Percentiles rank a stretch among this genome's conserved stretches.
Conservation (phyloP, 2,329 filamentous ascomycete species). For the Mycogone perniciosa region DNA sequence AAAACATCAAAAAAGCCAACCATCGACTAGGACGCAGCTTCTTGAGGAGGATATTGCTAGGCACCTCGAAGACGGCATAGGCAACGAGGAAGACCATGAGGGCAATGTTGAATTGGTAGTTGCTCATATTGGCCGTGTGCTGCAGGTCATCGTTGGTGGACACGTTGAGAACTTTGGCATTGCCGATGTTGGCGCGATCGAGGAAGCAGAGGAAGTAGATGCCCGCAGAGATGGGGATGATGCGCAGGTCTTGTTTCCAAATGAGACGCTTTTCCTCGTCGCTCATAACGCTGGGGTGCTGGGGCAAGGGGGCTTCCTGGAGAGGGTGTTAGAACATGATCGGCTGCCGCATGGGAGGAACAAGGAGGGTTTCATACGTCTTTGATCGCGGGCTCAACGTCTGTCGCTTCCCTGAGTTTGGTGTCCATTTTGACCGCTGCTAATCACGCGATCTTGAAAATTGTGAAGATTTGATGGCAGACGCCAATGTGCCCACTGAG, state of each 20-base stretch:
- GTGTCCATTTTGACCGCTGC: constrained; percentile 3
- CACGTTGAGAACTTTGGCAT: constrained; percentile 60
- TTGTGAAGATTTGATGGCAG: not conserved
- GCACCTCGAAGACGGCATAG: constrained; percentile 56
- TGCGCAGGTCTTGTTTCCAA: constrained; percentile 55
- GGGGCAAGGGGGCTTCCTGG: constrained; percentile 7
- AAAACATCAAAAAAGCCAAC: constrained; percentile 59
- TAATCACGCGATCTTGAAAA: not conserved
- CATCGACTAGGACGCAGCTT: constrained; percentile 56
- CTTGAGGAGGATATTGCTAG: constrained; percentile 61
- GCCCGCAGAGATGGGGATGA: constrained; percentile 55
- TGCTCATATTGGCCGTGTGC: constrained; percentile 53
- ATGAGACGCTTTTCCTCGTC: constrained; percentile 36
- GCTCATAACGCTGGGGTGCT: constrained; percentile 18
- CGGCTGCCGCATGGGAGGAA: not conserved
- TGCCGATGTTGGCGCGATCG: constrained; percentile 63
- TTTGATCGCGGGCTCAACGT: constrained; percentile 6
- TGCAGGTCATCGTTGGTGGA: constrained; percentile 56
- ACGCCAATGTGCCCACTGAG: not conserved
- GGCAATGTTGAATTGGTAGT: constrained; percentile 52
- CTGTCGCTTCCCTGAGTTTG: constrained; percentile 8
- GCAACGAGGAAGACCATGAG: constrained; percentile 58
- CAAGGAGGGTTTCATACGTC: not conserved
- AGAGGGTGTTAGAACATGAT: not conserved
- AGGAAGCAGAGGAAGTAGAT: constrained; percentile 65